Evolutionary conservation across 768 basidiomycete species (phyloP).

Genomic region (Agrocybe chaxingu): DNA sequence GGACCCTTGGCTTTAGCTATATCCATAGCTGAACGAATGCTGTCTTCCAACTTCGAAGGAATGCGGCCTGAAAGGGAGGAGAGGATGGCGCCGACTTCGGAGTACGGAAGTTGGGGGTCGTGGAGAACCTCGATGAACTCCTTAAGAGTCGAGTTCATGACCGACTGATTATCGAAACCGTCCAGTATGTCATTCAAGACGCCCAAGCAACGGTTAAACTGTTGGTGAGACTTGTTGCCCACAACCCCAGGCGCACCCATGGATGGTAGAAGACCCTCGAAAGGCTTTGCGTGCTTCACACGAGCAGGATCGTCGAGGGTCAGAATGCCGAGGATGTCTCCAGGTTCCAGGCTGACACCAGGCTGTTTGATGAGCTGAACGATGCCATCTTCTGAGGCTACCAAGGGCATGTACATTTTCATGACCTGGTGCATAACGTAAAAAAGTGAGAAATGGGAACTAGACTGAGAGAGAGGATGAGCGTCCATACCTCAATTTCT

Average conservation of each 20-base stretch:
- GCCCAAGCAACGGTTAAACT: conserved; percentile 66
- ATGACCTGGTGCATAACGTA: conserved; percentile 56
- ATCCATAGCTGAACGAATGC: conserved; percentile 76
- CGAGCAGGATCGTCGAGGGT: conserved; percentile 94
- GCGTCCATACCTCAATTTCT: conserved; percentile 78
- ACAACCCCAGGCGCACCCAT: conserved; percentile 85
- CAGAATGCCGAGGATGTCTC: conserved; percentile 95
- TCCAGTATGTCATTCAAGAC: conserved; percentile 89
- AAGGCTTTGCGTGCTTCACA: conserved; percentile 98
- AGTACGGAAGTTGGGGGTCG: conserved; percentile 84
- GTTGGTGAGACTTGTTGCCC: conserved; percentile 90
- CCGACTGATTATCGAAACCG: conserved; percentile 94
- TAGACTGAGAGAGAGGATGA: background rate
- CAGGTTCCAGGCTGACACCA: conserved; percentile 93
- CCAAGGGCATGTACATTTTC: conserved; percentile 99
- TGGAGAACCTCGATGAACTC: conserved; percentile 81
- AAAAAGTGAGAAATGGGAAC: conserved; percentile 4
- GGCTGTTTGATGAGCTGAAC: conserved; percentile 98
- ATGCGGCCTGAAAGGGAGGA: conserved; percentile 91
- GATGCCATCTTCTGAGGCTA: conserved; percentile 90
- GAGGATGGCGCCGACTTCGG: conserved; percentile 79
- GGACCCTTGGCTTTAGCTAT: conserved; percentile 67
- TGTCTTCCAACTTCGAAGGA: conserved; percentile 87
- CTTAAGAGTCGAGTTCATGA: conserved; percentile 84
- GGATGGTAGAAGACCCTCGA: conserved; percentile 87